phyloP scores from a whole-genome alignment of 177 flowering plant species.

The Vitis hybrid region DNA sequence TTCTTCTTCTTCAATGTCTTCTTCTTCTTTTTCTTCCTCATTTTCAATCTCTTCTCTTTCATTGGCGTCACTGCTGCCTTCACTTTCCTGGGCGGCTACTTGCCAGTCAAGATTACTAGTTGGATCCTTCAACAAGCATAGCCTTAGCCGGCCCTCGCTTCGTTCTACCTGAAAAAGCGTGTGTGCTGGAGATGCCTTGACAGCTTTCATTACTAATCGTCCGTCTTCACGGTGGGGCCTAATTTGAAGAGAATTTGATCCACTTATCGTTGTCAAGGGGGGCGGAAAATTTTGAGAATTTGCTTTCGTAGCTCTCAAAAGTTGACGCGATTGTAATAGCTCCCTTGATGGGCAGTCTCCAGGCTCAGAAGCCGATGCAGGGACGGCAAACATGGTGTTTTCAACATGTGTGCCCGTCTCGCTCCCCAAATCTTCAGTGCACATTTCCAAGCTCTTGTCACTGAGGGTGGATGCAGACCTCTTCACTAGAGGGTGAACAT shows the following conservation, averaged over 20 bases:
- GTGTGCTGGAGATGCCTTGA: constrained; percentile 30
- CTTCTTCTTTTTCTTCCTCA: constrained; percentile 11
- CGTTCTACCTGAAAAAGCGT: constrained; percentile 56
- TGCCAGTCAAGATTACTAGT: constrained; percentile 11
- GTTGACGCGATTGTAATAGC: constrained; percentile 1
- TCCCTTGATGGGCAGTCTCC: constrained; percentile 18
- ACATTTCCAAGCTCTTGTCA: constrained; percentile 54
- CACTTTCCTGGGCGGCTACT: constrained; percentile 6
- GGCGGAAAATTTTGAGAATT: constrained; percentile 54
- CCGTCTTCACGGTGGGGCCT: constrained; percentile 62
- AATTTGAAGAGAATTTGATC: constrained; percentile 40
- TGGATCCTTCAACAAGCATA: constrained; percentile 28
- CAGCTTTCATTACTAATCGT: constrained; percentile 54
- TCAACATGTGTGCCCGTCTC: constrained; percentile 57
- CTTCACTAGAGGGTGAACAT: constrained; percentile 37
- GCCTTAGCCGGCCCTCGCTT: constrained; percentile 60
- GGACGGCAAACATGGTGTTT: constrained; percentile 21
- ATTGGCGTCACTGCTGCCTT: constrained; percentile 4
- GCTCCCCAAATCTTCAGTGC: constrained; percentile 73
- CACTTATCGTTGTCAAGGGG: constrained; percentile 68
- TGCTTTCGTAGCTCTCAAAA: constrained; percentile 12
- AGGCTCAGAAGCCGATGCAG: constrained; percentile 17
- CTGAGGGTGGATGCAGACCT: constrained; percentile 34
- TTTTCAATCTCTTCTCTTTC: constrained; percentile 9
- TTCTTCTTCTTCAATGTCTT: constrained; percentile 6